Percentiles rank a stretch among this genome's conserved stretches.
Conservation (phyloP, 305 asterid species). For the Fraxinus albicans region DNA sequence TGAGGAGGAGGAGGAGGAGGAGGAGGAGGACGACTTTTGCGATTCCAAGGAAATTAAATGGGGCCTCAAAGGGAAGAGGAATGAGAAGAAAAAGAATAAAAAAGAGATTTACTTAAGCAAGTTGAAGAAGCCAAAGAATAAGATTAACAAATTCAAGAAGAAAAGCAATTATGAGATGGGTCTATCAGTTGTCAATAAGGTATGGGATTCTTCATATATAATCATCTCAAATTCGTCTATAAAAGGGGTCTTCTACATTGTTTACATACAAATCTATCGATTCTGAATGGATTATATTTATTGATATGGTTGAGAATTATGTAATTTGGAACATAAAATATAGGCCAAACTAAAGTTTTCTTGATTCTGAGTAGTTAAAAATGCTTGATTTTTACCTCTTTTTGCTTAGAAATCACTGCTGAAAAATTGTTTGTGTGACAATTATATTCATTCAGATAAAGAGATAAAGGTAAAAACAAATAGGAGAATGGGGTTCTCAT, state of each 20-base stretch:
- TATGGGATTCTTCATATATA: slow-evolving; percentile 18
- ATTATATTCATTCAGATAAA: slow-evolving; percentile 15
- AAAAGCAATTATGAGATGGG: slow-evolving; percentile 23
- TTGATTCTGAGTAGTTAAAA: slow-evolving; percentile 20
- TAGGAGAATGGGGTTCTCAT: slow-evolving; percentile 29
- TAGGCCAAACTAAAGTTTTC: slow-evolving; percentile 24
- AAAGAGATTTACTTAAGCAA: slow-evolving; percentile 27
- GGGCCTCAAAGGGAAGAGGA: slow-evolving; percentile 26
- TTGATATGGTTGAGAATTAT: neutral
- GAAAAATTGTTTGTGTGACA: slow-evolving; percentile 32
- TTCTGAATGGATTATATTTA: slow-evolving; percentile 3
- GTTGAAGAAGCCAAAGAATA: slow-evolving; percentile 36
- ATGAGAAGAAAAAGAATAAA: slow-evolving; percentile 25
- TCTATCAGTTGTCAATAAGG: slow-evolving; percentile 44
- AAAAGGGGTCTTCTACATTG: neutral
- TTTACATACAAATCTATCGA: neutral
- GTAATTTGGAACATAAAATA: slow-evolving; percentile 56
- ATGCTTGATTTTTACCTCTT: slow-evolving; percentile 23
- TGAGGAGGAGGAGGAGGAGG: slow-evolving; percentile 14
- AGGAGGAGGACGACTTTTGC: slow-evolving; percentile 23
- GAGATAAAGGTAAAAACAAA: slow-evolving; percentile 16
- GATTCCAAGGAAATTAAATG: slow-evolving; percentile 24
- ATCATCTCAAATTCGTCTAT: slow-evolving; percentile 8
- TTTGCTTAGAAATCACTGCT: slow-evolving; percentile 29
- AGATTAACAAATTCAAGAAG: slow-evolving; percentile 37